Evolutionary conservation across 768 basidiomycete species (phyloP), one percentile per base, ranked within the genome.

Genomic region (Polyporus arcularius): DNA sequence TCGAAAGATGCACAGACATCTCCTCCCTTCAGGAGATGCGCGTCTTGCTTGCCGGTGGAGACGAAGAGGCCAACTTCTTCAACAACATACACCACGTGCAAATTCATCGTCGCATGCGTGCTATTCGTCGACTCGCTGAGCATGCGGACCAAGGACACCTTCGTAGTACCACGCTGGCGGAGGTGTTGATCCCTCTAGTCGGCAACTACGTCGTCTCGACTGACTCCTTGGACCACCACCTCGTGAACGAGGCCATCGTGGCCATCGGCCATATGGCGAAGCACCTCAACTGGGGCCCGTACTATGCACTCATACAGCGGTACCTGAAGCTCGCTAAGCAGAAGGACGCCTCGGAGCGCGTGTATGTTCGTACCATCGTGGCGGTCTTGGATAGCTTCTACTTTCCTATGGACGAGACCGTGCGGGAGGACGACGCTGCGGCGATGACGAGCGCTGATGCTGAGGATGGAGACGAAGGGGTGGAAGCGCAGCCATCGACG

Each of bases 21-120:
- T 69, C 76, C 0, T 72, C 82, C 2, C 74, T 98, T 30, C 85
- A 85, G 52, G 95, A 98, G 70, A 87, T 98, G 86, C 84, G 78
- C 26, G 80, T 86, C 11, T 75, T 98, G 7, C 81, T 98, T 35
- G 92, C 91, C 8, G 85, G 81, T 16, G 96, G 93, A 1, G 95
- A 98, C 70, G 88, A 91, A 51, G 96, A 99, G 73, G 94, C 94
- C 35, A 95, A 90, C 70, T 96, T 98, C 77, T 98, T 99, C 83
- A 89, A 88, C 79, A 99, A 99, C 73, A 86, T 98, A 50, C 85
- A 90, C 55, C 97, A 99, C 70, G 85, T 98, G 46, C 97, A 99
- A 74, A 76, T 89, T 3, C 96, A 98, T 72, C 86, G 96, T 63
- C 87, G 96, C 26, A 86, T 88, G 1, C 78, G 96, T 60, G 96